Evolutionary conservation across 78 protist species (phyloP), one percentile per base, ranked within the genome.

Genomic region (Neovahlkampfia damariscottae): DNA sequence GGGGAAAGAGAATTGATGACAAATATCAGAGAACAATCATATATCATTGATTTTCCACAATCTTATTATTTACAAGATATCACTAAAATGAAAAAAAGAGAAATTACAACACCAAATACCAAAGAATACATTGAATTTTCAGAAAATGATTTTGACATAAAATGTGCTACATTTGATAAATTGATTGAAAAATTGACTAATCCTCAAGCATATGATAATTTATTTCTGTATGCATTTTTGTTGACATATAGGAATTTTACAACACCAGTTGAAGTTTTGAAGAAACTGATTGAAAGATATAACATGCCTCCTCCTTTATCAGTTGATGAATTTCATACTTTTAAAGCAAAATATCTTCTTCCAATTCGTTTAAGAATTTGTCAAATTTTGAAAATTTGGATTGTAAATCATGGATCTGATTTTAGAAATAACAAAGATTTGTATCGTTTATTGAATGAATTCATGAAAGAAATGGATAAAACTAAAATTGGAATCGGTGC

Each of bases 211-310:
- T 50, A n/a, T 19, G 62, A 50, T 50, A 50, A 50, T 50, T 50
- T 19, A 19, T 69, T 19, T 28, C 19, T 69, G 19, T 69, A 30
- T 69, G 72, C 72, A 30, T 69, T 69, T 19, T 19, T 69, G 19
- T 69, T 69, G 72, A 69, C 72, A 30, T 69, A 69, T 69, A 19
- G 72, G 19, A 69, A 28, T 69, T 69, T 69, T 28, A 69, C 19
- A 28, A 30, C 72, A 10, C 72, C 72, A 19, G 19, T 30, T 31
- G 67, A 19, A 69, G 68, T 69, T 19, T 30, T 69, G 19, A 28
- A 69, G 19, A 19, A 30, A 28, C 28, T 69, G 10, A 19, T 69
- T 19, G 19, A n/a, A 19, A 69, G 72, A 19, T 69, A 30, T 69
- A 19, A 69, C 67, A 30, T 19, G 10, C 19, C 19, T 69, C 72